Evolutionary conservation across 1,284 basidiomycete genomes (phyloP), one percentile per base, ranked within the genome.

Genomic region (Ceratobasidium sp.): DNA sequence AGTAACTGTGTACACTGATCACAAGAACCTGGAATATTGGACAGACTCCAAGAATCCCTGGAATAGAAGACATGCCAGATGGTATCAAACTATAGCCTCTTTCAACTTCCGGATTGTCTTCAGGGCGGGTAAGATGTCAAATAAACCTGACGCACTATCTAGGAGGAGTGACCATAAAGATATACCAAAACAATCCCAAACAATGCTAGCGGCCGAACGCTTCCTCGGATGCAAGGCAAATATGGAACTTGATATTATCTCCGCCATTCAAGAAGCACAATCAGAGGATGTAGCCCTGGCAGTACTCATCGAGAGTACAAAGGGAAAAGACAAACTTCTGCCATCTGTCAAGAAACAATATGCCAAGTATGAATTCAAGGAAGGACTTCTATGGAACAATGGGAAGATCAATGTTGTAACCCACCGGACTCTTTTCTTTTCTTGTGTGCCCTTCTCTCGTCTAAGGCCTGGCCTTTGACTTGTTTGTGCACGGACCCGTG

Each of bases 71-170:
- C 61, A 63, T 14, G 44, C 43, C 11, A 6, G n/a, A 21, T 63
- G 61, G 61, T 30, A 63, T 32, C 41, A 28, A n/a, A 30, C 18
- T 1, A 13, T 63, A 1, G 61, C 61, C 13, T 26, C n/a, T 26
- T 63, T 46, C 23, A 63, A 63, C 43, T 63, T 47, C 44, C n/a
- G 28, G 2, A 63, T 63, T 46, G 43, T 23, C n/a, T 63, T 47
- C 30, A 8, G 26, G 4, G 43, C 61, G 26, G 41, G 43, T 7
- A 47, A 47, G 32, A 26, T 26, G 11, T 32, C 41, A 13, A 79
- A 30, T 80, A 80, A 2, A 81, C 73, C 82, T 0, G 84, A 87
- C 74, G 77, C 82, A 0, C 78, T 87, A 1, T 85, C 83, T 0
- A 54, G 80, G n/a, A 55, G 80, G 32, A 67, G 78, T 18, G 83